Evolutionary conservation across 2,329 filamentous ascomycete species (phyloP).

Genomic region (Phialophora chinensis): DNA sequence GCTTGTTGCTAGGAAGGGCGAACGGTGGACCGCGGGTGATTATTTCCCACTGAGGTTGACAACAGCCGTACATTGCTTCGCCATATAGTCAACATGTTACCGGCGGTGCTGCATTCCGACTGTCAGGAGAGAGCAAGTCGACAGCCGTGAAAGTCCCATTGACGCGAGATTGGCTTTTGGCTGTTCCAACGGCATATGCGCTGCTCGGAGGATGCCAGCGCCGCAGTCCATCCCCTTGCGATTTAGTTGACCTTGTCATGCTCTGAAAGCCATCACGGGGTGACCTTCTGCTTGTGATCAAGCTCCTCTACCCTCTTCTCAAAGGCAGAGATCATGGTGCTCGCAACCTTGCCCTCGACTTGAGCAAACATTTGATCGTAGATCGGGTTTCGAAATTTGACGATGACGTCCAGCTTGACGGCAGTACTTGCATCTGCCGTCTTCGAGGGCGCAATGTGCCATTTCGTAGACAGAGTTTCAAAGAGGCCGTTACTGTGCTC

Average conservation of each 20-base stretch:
- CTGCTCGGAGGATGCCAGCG: background rate
- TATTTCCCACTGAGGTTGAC: background rate
- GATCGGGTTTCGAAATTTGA: constrained; percentile 85
- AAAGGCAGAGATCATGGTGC: constrained; percentile 91
- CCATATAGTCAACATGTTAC: too few species aligned
- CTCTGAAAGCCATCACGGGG: background rate
- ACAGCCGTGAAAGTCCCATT: background rate
- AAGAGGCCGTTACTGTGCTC: constrained; percentile 62
- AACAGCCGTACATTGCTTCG: background rate
- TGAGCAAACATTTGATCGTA: constrained; percentile 82
- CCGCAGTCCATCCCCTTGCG: background rate
- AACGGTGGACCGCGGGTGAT: background rate
- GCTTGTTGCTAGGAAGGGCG: background rate
- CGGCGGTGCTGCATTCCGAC: too few species aligned
- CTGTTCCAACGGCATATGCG: background rate
- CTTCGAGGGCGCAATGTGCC: constrained; percentile 50
- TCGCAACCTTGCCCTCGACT: constrained; percentile 82
- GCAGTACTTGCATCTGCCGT: constrained; percentile 63
- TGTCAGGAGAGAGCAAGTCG: too few species aligned
- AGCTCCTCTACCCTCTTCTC: constrained; percentile 75
- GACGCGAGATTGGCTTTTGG: too few species aligned
- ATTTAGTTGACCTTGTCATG: background rate
- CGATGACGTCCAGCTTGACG: constrained; percentile 77
- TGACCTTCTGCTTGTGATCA: constrained; percentile 16
- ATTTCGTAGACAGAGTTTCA: constrained; percentile 52